Conservation (phyloP, 2,329 filamentous ascomycete species). For the Neoscytalidium dimidiatum region DNA sequence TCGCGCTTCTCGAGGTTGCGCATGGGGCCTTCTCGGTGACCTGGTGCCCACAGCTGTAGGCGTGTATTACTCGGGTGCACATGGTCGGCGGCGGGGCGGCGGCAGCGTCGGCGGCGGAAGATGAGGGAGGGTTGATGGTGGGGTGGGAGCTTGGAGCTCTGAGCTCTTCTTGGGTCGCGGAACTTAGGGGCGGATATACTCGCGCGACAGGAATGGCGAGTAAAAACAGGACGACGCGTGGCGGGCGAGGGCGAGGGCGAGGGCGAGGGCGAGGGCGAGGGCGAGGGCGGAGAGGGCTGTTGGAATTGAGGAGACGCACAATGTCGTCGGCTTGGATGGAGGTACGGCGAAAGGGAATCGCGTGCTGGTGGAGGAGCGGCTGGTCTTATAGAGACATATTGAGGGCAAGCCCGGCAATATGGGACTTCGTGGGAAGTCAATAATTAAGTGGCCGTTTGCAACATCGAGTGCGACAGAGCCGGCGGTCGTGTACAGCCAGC, state of each 20-base stretch:
- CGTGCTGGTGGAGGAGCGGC: constrained; percentile 14
- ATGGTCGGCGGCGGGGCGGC: constrained; percentile 31
- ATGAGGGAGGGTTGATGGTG: constrained; percentile 26
- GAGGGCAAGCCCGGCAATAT: constrained; percentile 27
- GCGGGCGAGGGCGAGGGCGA: constrained; percentile 11
- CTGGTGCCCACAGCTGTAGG: constrained; percentile 50
- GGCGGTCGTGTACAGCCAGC: constrained; percentile 29
- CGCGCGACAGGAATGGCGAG: not conserved
- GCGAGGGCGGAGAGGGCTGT: constrained; percentile 8
- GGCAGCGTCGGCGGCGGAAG: constrained; percentile 2
- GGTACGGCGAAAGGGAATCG: constrained; percentile 15
- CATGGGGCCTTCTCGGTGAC: constrained; percentile 46
- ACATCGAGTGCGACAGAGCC: constrained; percentile 34
- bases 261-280: constrained; percentile 10
- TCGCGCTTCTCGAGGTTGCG: constrained; percentile 47
- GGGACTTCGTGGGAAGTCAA: constrained; percentile 39
- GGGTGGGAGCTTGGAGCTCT: constrained; percentile 17
- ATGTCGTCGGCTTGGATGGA: constrained; percentile 17
- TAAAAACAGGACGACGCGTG: constrained; percentile 18
- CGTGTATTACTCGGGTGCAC: constrained; percentile 51
- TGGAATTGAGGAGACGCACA: constrained; percentile 18
- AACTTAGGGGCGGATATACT: constrained; percentile 19
- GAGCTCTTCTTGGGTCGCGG: constrained; percentile 27
- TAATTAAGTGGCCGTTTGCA: constrained; percentile 45
- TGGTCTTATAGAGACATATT: constrained; percentile 42